These are phyloP conservation scores for Strobilomyces dryophilus DNA, from an alignment of 768 basidiomycete species.

Conservation along the genomic window DNA sequence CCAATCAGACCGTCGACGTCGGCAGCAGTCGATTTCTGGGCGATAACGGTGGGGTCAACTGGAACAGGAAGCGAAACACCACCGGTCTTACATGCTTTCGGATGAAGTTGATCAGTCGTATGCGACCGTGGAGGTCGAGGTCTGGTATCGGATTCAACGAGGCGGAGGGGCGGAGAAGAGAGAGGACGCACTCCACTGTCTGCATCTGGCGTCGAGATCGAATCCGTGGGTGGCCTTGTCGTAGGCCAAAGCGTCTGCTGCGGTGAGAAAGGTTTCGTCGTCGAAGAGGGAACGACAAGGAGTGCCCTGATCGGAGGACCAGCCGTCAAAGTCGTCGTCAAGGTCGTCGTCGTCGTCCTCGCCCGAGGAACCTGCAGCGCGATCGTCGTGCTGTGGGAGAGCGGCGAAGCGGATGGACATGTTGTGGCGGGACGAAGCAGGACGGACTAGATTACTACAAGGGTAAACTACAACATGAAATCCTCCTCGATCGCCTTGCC, in stretches of 20 bases:
- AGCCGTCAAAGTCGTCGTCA: constrained; percentile 68
- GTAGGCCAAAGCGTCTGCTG: constrained; percentile 53
- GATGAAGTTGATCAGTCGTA: constrained; percentile 85
- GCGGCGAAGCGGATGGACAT: constrained; percentile 31
- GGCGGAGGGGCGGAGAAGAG: not conserved
- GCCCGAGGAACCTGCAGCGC: constrained; percentile 14
- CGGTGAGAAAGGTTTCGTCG: constrained; percentile 53
- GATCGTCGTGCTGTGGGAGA: constrained; percentile 3
- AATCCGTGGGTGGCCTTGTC: constrained; percentile 62
- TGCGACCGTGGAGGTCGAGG: constrained; percentile 74
- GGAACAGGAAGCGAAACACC: not conserved
- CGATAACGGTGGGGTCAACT: constrained; percentile 3
- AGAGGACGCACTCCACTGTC: constrained; percentile 49
- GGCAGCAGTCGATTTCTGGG: constrained; percentile 50
- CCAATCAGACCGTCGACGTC: constrained; percentile 49
- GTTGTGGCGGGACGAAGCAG: not conserved
- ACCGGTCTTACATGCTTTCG: constrained; percentile 55
- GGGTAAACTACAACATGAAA: constrained; percentile 74
- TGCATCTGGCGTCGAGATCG: constrained; percentile 50
- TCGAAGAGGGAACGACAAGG: constrained; percentile 76
- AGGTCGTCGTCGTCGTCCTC: constrained; percentile 24
- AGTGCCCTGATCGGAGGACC: constrained; percentile 64
- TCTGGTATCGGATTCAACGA: constrained; percentile 35
- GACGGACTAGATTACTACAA: not conserved
- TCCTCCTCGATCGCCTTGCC: constrained; percentile 82